Percentiles rank a stretch among this genome's conserved stretches.
phyloP scores from a whole-genome alignment of 139 green algal genomes.

The Eudorina sp. region DNA sequence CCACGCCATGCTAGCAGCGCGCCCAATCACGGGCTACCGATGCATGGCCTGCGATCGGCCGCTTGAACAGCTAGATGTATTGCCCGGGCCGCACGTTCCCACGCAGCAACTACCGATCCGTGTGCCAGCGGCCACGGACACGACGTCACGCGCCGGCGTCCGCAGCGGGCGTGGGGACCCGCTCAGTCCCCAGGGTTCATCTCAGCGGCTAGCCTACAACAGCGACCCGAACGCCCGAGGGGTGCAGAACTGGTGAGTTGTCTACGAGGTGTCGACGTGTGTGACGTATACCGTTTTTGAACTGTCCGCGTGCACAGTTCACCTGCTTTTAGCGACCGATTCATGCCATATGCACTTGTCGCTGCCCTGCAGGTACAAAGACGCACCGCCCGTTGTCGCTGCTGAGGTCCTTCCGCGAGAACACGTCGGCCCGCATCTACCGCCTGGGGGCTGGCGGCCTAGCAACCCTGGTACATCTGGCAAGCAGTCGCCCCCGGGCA shows the following conservation, averaged over 20 bases:
- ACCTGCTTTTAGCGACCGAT: too few species aligned
- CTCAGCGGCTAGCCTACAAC: constrained; percentile 1
- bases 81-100: constrained; percentile 64
- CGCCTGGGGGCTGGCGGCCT: constrained; percentile 67
- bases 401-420: constrained; percentile 58
- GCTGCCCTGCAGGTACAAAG: constrained; percentile 58
- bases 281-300: too few species aligned
- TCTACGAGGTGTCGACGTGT: too few species aligned
- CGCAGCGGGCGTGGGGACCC: constrained; percentile 29
- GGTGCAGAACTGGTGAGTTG: constrained; percentile 55
- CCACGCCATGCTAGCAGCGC: constrained; percentile 72
- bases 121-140: not conserved
- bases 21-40: constrained; percentile 59
- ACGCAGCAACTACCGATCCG: constrained; percentile 51
- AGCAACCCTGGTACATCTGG: constrained; percentile 16
- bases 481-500: not conserved
- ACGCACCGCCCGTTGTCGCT: constrained; percentile 36
- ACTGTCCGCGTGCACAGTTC: too few species aligned
- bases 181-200: constrained; percentile 42
- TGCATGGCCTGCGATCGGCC: constrained; percentile 77
- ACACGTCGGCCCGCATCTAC: constrained; percentile 70
- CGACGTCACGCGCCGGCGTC: not conserved
- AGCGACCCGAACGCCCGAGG: constrained; percentile 38
- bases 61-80: constrained; percentile 65
- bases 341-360: too few species aligned